These are phyloP conservation scores for Aspergillus mulundensis DNA, from an alignment of 495 filamentous ascomycete genomes.

Conservation along the genomic window DNA sequence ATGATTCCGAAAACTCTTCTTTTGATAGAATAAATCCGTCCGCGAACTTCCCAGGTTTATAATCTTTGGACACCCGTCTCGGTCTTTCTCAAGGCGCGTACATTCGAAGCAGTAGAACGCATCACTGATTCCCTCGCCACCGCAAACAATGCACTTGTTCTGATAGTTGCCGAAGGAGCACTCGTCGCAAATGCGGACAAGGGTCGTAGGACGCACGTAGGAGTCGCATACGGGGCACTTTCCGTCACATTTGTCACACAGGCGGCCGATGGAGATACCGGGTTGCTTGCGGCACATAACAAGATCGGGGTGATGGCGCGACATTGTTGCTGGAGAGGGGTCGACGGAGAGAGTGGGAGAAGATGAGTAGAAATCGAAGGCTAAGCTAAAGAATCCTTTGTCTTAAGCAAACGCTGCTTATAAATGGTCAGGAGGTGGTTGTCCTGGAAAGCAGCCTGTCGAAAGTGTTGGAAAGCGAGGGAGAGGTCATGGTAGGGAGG, in stretches of 20 bases:
- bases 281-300: slow-evolving; percentile 99
- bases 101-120: slow-evolving; percentile 99
- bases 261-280: slow-evolving; percentile 95
- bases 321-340: slow-evolving; percentile 22
- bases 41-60: slow-evolving; percentile 94
- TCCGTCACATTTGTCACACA: slow-evolving; percentile 99
- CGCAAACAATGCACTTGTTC: slow-evolving; percentile 99
- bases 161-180: slow-evolving; percentile 99
- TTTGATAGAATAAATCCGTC: slow-evolving; percentile 90
- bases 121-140: slow-evolving; percentile 96
- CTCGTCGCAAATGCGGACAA: slow-evolving; percentile 98
- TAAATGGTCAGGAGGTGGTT: background rate
- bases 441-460: slow-evolving; percentile 8
- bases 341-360: background rate
- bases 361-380: slow-evolving; percentile 7
- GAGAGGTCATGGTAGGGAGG: slow-evolving; percentile 12
- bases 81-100: slow-evolving; percentile 93
- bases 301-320: slow-evolving; percentile 62
- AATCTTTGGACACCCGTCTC: slow-evolving; percentile 98
- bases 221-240: slow-evolving; percentile 99
- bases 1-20: slow-evolving; percentile 71
- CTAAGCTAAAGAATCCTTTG: background rate
- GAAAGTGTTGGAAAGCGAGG: slow-evolving; percentile 17
- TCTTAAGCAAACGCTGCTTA: background rate
- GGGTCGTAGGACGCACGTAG: slow-evolving; percentile 95